A percentile compares a stretch with the other conserved stretches of the same genome.
Evolutionary conservation across 1,139 yeast species (phyloP).

Genomic region (Suhomyces guaymorum): DNA sequence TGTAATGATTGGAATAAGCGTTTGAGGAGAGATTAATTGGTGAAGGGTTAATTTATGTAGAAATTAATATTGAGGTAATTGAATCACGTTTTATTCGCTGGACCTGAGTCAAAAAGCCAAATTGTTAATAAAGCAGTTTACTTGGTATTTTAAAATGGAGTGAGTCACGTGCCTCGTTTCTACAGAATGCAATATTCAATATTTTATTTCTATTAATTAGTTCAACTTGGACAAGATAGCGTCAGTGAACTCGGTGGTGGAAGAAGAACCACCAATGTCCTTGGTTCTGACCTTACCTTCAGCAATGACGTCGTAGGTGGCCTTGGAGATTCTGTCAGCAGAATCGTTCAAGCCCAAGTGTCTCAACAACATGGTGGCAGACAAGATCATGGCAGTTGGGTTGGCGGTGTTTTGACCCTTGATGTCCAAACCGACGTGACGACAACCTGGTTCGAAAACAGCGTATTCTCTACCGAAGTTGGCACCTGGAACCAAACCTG

Average conservation of each 20-base stretch:
- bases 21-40: too few species aligned
- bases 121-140: too few species aligned
- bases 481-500: slow-evolving; percentile 98
- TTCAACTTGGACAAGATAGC: slow-evolving; percentile 71
- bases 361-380: slow-evolving; percentile 88
- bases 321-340: slow-evolving; percentile 84
- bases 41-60: too few species aligned
- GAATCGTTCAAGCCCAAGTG: slow-evolving; percentile 84
- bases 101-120: too few species aligned
- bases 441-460: slow-evolving; percentile 98
- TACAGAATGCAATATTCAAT: slow-evolving; percentile 3
- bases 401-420: slow-evolving; percentile 93
- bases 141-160: too few species aligned
- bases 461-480: slow-evolving; percentile 98
- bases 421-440: slow-evolving; percentile 98
- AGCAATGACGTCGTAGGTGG: slow-evolving; percentile 85
- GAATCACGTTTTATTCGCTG: too few species aligned
- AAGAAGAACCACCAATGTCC: slow-evolving; percentile 86
- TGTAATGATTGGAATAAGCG: too few species aligned
- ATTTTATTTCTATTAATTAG: slow-evolving; percentile 19
- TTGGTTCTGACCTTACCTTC: slow-evolving; percentile 79
- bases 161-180: too few species aligned
- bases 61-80: too few species aligned
- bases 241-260: slow-evolving; percentile 92
- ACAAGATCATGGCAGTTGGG: slow-evolving; percentile 96